A percentile compares a stretch with the other conserved stretches of the same genome.
Evolutionary conservation across 192 early-diverging fungal genomes (phyloP).

Genomic region (Nowakowskiella sp.): DNA sequence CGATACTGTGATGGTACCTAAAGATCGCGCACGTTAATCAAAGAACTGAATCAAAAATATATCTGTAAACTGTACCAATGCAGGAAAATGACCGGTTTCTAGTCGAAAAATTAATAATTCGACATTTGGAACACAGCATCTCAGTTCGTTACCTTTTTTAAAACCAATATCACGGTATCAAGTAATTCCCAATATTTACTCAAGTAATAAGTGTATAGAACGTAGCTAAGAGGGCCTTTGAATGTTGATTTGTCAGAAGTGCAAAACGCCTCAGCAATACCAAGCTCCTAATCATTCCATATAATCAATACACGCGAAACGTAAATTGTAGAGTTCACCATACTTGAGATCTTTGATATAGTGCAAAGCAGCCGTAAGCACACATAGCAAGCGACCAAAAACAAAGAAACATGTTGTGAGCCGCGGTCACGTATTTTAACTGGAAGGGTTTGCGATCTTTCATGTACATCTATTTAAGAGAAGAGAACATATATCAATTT

Average conservation of each 20-base stretch:
- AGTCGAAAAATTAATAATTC: not conserved
- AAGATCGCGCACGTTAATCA: no score
- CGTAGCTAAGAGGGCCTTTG: slow-evolving; percentile 22
- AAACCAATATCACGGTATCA: slow-evolving; percentile 41
- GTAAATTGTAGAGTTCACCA: not conserved
- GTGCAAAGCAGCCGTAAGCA: slow-evolving; percentile 8
- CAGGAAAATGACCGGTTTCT: slow-evolving; percentile 45
- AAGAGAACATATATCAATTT: slow-evolving; percentile 11
- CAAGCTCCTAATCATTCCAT: slow-evolving; percentile 14
- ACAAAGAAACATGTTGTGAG: slow-evolving; percentile 29
- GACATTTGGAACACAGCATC: slow-evolving; percentile 5
- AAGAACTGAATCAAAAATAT: no score
- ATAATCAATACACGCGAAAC: not conserved
- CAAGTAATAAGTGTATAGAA: slow-evolving; percentile 42
- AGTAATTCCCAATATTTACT: slow-evolving; percentile 39
- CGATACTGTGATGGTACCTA: slow-evolving; percentile 47
- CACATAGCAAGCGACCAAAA: slow-evolving; percentile 28
- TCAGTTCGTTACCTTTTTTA: slow-evolving; percentile 37
- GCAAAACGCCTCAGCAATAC: slow-evolving; percentile 38
- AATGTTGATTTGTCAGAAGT: slow-evolving; percentile 13
- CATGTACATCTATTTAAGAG: slow-evolving; percentile 14
- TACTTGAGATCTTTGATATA: slow-evolving; percentile 2
- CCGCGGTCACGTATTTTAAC: slow-evolving; percentile 10
- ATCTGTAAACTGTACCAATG: no score
- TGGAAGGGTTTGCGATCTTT: slow-evolving; percentile 15